Conservation (phyloP, 192 early-diverging fungal species). For the Diversispora eburnea region DNA sequence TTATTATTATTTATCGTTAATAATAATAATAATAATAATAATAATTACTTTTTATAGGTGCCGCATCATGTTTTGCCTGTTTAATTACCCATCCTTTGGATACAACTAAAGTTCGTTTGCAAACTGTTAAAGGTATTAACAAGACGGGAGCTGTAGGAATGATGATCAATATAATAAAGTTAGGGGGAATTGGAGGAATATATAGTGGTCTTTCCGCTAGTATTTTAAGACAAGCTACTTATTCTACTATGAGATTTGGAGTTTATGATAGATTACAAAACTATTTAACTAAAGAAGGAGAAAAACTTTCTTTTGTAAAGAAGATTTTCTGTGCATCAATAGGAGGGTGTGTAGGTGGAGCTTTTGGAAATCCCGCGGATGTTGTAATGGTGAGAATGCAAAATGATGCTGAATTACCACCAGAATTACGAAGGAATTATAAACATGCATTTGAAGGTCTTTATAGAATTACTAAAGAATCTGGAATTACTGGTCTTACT, state of each 20-base stretch:
- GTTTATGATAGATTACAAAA: constrained; percentile 70
- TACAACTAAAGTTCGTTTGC: constrained; percentile 86
- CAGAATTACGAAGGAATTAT: constrained; percentile 65
- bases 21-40: neutral
- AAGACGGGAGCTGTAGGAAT: constrained; percentile 65
- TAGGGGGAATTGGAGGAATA: constrained; percentile 64
- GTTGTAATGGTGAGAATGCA: constrained; percentile 80
- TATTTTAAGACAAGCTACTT: constrained; percentile 73
- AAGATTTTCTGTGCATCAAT: constrained; percentile 44
- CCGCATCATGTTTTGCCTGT: constrained; percentile 54
- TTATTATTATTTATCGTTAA: constrained; percentile 4
- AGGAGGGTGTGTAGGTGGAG: constrained; percentile 57
- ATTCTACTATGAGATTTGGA: constrained; percentile 76
- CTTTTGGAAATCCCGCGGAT: constrained; percentile 76
- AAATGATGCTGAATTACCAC: constrained; percentile 69
- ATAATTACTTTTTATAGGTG: constrained; percentile 31
- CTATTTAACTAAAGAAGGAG: constrained; percentile 44
- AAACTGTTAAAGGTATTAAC: constrained; percentile 67
- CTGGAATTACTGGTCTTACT: constrained; percentile 75
- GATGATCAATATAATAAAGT: constrained; percentile 65
- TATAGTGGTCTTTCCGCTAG: constrained; percentile 71
- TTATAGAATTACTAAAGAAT: constrained; percentile 71
- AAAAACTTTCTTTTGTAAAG: constrained; percentile 39
- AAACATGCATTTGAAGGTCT: constrained; percentile 70
- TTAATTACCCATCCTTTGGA: constrained; percentile 80